phyloP scores from a whole-genome alignment of 805 yeast species.

The Ogataea degrootiae region DNA sequence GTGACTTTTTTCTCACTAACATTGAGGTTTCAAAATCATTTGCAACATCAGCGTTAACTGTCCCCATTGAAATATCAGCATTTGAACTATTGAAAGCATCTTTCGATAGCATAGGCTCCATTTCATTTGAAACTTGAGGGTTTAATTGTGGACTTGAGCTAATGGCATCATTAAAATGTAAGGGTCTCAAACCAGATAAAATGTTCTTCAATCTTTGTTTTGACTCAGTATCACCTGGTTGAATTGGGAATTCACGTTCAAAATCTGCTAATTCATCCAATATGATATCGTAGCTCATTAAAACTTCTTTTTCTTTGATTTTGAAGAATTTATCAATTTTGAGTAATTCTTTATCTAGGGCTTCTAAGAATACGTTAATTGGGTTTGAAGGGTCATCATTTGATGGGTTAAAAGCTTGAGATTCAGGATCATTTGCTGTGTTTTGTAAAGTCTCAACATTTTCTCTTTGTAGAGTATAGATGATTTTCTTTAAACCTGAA shows the following conservation, averaged over 20 bases:
- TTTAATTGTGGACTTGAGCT: neutral
- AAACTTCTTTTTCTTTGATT: conserved; percentile 58
- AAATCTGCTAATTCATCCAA: conserved; percentile 61
- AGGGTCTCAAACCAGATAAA: conserved; percentile 10
- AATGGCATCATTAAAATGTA: conserved; percentile 7
- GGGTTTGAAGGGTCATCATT: conserved; percentile 40
- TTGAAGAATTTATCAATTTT: conserved; percentile 75
- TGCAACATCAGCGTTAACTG: neutral
- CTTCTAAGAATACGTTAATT: conserved; percentile 55
- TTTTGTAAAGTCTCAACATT: conserved; percentile 25
- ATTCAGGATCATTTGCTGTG: conserved; percentile 19
- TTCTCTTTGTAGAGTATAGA: conserved; percentile 78
- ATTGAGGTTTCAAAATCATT: conserved; percentile 14
- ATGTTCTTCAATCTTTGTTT: conserved; percentile 14
- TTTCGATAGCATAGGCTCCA: conserved; percentile 11
- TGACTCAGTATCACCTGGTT: conserved; percentile 11
- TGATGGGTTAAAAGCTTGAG: conserved; percentile 26
- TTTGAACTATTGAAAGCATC: conserved; percentile 18
- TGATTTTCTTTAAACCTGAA: conserved; percentile 59
- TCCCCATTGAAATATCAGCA: neutral
- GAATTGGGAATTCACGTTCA: conserved; percentile 34
- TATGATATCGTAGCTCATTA: conserved; percentile 49
- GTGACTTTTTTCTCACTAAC: conserved; percentile 24
- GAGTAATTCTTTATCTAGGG: conserved; percentile 69
- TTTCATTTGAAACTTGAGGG: neutral